phyloP scores from a whole-genome alignment of 371 early-diverging fungal genomes.

The Lichtheimia hyalospora region DNA sequence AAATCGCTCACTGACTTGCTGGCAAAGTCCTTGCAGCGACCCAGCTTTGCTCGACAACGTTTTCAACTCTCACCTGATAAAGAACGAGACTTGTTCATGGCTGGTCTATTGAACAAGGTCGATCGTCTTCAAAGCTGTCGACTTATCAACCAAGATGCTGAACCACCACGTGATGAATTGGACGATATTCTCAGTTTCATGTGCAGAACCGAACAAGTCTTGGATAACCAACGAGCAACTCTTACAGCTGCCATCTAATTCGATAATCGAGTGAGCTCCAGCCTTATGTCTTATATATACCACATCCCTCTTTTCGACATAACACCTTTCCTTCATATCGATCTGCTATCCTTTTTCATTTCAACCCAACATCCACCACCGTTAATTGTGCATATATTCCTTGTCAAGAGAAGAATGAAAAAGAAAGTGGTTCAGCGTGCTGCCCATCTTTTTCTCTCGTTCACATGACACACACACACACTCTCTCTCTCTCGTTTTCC shows the following conservation, averaged over 20 bases:
- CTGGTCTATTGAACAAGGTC: conserved; percentile 26
- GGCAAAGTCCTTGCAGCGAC: conserved; percentile 46
- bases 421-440: conserved; percentile 18
- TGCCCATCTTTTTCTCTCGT: conserved; percentile 13
- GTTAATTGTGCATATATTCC: not conserved
- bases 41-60: conserved; percentile 25
- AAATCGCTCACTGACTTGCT: conserved; percentile 49
- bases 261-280: not conserved
- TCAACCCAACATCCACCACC: conserved; percentile 1
- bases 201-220: conserved; percentile 8
- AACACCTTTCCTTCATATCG: not conserved
- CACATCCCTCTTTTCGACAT: not conserved
- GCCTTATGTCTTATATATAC: conserved; percentile 1
- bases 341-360: conserved; percentile 1
- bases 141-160: conserved; percentile 34
- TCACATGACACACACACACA: no score
- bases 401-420: not conserved
- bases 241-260: conserved; percentile 1
- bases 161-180: conserved; percentile 9
- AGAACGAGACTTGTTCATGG: conserved; percentile 29
- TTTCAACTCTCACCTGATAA: conserved; percentile 19
- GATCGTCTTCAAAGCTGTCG: conserved; percentile 30
- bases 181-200: conserved; percentile 7
- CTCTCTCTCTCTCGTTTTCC: not conserved
- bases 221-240: conserved; percentile 16